Evolutionary conservation across 2,329 filamentous ascomycete species (phyloP), one percentile per base, ranked within the genome.

Genomic region (Alternaria longipes): DNA sequence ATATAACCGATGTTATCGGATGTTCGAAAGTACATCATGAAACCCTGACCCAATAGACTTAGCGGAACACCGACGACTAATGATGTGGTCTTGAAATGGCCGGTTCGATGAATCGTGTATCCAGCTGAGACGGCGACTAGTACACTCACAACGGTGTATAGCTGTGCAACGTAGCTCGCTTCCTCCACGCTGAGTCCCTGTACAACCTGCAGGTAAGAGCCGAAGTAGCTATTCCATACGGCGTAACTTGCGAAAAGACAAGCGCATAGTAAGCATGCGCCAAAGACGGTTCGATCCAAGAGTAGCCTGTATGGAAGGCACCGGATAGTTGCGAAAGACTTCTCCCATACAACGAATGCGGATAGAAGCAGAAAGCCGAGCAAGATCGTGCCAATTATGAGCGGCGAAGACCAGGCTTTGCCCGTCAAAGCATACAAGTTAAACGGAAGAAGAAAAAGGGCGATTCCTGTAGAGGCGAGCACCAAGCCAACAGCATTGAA

Each of bases 361-460:
- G 28, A 30, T 30, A 30, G 28, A 2, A 30, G 9, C 1, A 30
- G 4, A 2, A 30, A 0, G 24, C 74, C 52, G 18, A 81, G 66
- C n/a, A 73, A 54, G 8, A 74, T n/a, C 46, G 76, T 58, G 7
- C 79, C 79, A 12, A 78, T 22, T 8, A 78, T 74, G 26, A 73
- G 62, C 3, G 67, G 52, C 6, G 74, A 71, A 0, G 47, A 32
- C 79, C 54, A 71, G 38, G 12, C 47, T 57, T 58, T 68, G 38
- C 34, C 68, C 50, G 68, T 63, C 24, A 71, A 68, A 2, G 63
- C 57, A 67, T 71, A 74, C n/a, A 74, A 41, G 91, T 81, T 45
- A 82, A 76, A 93, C 85, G 90, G 88, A 6, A 93, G 84, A 16
- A 93, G 80, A 69, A 92, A 86, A 11, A 91, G 76, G 0, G 85